These are phyloP conservation scores for Fusarium bactridioides DNA, from an alignment of 2,329 filamentous ascomycete species.

Conservation along the genomic window DNA sequence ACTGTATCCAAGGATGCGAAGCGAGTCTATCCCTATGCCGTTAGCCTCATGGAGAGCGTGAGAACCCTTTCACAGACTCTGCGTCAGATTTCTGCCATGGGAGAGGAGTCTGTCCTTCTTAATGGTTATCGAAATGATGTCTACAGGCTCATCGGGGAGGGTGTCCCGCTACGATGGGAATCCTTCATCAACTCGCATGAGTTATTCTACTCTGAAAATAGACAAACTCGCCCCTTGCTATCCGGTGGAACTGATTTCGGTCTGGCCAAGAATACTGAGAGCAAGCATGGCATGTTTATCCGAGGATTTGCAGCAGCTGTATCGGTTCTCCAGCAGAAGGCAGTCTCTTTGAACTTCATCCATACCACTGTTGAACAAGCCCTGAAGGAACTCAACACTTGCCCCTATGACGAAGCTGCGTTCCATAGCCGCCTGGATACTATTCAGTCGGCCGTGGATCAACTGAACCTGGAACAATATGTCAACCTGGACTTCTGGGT, in stretches of 20 bases:
- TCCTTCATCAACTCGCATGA: slow-evolving; percentile 98
- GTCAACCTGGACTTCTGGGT: slow-evolving; percentile 95
- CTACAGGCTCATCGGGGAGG: slow-evolving; percentile 82
- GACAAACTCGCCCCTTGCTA: slow-evolving; percentile 55
- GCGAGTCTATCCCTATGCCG: slow-evolving; percentile 95
- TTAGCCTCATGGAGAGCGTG: slow-evolving; percentile 99
- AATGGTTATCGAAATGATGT: slow-evolving; percentile 93
- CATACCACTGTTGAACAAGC: slow-evolving; percentile 84
- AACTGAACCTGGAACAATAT: slow-evolving; percentile 95
- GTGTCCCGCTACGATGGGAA: slow-evolving; percentile 92
- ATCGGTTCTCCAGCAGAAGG: slow-evolving; percentile 88
- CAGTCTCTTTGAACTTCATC: slow-evolving; percentile 78
- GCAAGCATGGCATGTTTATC: slow-evolving; percentile 96
- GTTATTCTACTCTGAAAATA: slow-evolving; percentile 68
- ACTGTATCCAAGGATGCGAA: slow-evolving; percentile 99
- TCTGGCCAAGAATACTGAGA: slow-evolving; percentile 70
- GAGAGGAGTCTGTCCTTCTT: slow-evolving; percentile 84
- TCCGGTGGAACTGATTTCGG: slow-evolving; percentile 51
- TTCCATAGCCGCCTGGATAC: slow-evolving; percentile 83
- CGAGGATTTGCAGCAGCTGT: slow-evolving; percentile 90
- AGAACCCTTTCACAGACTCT: slow-evolving; percentile 89
- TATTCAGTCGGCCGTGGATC: slow-evolving; percentile 92
- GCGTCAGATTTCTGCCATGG: slow-evolving; percentile 84
- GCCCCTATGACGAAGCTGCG: slow-evolving; percentile 79
- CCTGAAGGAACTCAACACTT: slow-evolving; percentile 82